Evolutionary conservation across 176 grass and related monocot species (phyloP).

Genomic region (Paspalum notatum): DNA sequence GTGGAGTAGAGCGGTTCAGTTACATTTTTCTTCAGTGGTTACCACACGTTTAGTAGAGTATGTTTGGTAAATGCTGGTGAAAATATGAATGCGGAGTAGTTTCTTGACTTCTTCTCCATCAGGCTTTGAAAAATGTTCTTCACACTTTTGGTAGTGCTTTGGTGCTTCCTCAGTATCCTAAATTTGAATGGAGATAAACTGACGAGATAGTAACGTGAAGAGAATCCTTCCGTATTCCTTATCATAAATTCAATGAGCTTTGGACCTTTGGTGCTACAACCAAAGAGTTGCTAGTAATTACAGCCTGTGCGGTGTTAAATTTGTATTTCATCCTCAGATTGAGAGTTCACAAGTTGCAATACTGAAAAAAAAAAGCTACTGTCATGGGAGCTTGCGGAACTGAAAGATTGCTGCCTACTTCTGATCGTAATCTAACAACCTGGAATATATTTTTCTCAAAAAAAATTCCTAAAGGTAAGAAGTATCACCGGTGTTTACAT

Average conservation of each 20-base stretch:
- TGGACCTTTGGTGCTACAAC: neutral
- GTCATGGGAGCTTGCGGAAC: neutral
- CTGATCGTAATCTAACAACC: neutral
- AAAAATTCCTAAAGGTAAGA: neutral
- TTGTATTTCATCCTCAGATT: neutral
- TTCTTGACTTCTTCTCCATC: conserved; percentile 4
- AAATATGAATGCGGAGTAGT: neutral
- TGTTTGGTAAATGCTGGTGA: neutral
- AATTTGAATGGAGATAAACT: neutral
- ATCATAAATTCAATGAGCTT: too few relatives aligned
- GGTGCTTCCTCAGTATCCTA: neutral
- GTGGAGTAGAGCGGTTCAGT: neutral
- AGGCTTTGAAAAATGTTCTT: neutral
- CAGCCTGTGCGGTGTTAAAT: neutral
- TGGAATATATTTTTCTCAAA: neutral
- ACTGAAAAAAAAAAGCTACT: neutral
- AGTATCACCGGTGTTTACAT: neutral
- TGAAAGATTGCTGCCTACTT: conserved; percentile 20
- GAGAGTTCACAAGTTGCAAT: neutral
- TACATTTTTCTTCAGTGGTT: neutral
- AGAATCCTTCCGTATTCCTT: neutral
- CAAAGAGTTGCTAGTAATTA: neutral
- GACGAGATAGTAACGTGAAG: neutral
- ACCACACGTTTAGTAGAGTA: neutral
- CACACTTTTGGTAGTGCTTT: neutral